Evolutionary conservation across 1,284 basidiomycete genomes (phyloP).

Genomic region (Cryptococcus sp.): DNA sequence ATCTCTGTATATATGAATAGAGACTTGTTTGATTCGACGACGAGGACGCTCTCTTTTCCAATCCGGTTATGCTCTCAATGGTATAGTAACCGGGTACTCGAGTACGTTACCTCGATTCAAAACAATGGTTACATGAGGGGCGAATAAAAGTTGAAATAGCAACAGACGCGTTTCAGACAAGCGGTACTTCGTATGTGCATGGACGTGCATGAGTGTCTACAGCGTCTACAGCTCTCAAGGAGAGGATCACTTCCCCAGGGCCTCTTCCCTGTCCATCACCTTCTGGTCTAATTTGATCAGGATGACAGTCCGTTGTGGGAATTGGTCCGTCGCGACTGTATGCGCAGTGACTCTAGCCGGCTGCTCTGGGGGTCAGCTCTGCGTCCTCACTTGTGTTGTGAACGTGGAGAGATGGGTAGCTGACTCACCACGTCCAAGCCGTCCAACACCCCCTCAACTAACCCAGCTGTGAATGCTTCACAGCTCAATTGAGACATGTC

Average conservation of each 20-base stretch:
- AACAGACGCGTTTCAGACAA: too few relatives aligned
- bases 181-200: neutral
- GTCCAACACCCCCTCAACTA: conserved; percentile 96
- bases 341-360: conserved; percentile 97
- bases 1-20: conserved; percentile 14
- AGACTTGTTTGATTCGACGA: conserved; percentile 13
- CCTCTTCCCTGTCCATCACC: conserved; percentile 84
- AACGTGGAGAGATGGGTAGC: neutral
- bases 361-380: conserved; percentile 54
- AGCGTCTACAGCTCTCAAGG: neutral
- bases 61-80: neutral
- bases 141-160: neutral
- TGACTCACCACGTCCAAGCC: conserved; percentile 89
- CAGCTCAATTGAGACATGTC: conserved; percentile 94
- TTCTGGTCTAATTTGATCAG: conserved; percentile 90
- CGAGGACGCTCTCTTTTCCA: too few relatives aligned
- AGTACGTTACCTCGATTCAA: too few relatives aligned
- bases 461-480: conserved; percentile 93
- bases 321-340: conserved; percentile 78
- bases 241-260: conserved; percentile 56
- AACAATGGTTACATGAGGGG: too few relatives aligned
- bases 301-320: conserved; percentile 83
- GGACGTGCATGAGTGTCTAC: neutral
- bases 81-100: neutral
- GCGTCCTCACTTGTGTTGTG: too few relatives aligned